phyloP scores from a whole-genome alignment of 2,329 filamentous ascomycete species.

The Xylariales sp. region DNA sequence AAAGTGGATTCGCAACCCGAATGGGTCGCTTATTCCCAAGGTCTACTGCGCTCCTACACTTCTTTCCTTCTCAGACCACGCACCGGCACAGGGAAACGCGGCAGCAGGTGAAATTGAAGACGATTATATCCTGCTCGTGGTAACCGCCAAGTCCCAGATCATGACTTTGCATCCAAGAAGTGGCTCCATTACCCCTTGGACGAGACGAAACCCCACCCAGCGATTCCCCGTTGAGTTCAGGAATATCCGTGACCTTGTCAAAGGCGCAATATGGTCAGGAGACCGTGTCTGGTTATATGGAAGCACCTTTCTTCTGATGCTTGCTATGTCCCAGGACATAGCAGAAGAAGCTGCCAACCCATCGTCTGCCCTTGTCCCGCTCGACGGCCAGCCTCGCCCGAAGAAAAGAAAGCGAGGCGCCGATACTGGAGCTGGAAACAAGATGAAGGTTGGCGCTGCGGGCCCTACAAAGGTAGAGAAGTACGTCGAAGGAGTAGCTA shows the following conservation, averaged over 20 bases:
- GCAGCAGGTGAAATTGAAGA: conserved; percentile 23
- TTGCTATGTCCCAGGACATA: conserved; percentile 75
- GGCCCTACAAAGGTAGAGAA: conserved; percentile 23
- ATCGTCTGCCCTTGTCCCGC: conserved; percentile 18
- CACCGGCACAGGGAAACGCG: conserved; percentile 27
- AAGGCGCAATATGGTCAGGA: conserved; percentile 81
- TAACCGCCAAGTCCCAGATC: conserved; percentile 58
- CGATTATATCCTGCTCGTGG: conserved; percentile 49
- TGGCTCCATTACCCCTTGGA: conserved; percentile 80
- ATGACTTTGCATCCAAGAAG: conserved; percentile 75
- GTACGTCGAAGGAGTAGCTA: conserved; percentile 12
- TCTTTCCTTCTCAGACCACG: conserved; percentile 60
- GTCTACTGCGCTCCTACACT: conserved; percentile 61
- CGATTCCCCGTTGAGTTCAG: conserved; percentile 71
- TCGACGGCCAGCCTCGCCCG: conserved; percentile 25
- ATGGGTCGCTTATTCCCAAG: conserved; percentile 64
- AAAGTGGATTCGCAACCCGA: conserved; percentile 73
- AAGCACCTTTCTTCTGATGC: conserved; percentile 83
- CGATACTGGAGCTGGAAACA: conserved; percentile 48
- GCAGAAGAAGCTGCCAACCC: conserved; percentile 26
- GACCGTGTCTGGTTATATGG: conserved; percentile 83
- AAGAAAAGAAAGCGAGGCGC: conserved; percentile 53
- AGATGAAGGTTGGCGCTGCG: conserved; percentile 39
- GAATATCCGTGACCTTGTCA: conserved; percentile 71
- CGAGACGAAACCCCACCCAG: conserved; percentile 72